A percentile compares a stretch with the other conserved stretches of the same genome.
These are phyloP conservation scores for Brassica carinata DNA, from an alignment of 345 rosid species.

Conservation along the genomic window DNA sequence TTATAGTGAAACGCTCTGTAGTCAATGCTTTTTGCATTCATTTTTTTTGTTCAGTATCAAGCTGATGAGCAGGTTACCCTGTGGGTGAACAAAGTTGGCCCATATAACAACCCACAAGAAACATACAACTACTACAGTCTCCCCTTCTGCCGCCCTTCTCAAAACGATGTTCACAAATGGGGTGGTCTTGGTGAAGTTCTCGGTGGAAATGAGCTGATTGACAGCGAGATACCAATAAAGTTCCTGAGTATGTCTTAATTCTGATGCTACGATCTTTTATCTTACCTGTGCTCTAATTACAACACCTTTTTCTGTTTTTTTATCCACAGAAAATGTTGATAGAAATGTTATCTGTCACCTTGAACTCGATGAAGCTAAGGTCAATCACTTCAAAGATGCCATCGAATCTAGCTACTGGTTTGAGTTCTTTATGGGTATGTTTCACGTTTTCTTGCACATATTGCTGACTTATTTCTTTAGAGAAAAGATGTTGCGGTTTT, in stretches of 20 bases:
- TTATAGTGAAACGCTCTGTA: too few species aligned
- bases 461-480: too few species aligned
- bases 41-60: too few species aligned
- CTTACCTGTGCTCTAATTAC: neutral
- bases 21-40: too few species aligned
- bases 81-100: constrained; percentile 99
- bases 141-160: constrained; percentile 83
- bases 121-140: constrained; percentile 98
- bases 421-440: constrained; percentile 75
- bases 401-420: constrained; percentile 90
- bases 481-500: too few species aligned
- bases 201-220: constrained; percentile 99
- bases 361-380: constrained; percentile 67
- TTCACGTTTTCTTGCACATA: neutral
- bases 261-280: too few species aligned
- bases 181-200: constrained; percentile 99
- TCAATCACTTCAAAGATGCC: constrained; percentile 82
- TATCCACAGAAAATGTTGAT: constrained; percentile 59
- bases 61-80: constrained; percentile 78
- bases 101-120: constrained; percentile 99
- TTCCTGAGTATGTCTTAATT: constrained; percentile 75
- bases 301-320: neutral
- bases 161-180: constrained; percentile 84
- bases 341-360: constrained; percentile 61
- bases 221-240: constrained; percentile 80